These are phyloP conservation scores for Ascochyta viciae-villosae DNA, from an alignment of 2,329 filamentous ascomycete species.

Conservation along the genomic window DNA sequence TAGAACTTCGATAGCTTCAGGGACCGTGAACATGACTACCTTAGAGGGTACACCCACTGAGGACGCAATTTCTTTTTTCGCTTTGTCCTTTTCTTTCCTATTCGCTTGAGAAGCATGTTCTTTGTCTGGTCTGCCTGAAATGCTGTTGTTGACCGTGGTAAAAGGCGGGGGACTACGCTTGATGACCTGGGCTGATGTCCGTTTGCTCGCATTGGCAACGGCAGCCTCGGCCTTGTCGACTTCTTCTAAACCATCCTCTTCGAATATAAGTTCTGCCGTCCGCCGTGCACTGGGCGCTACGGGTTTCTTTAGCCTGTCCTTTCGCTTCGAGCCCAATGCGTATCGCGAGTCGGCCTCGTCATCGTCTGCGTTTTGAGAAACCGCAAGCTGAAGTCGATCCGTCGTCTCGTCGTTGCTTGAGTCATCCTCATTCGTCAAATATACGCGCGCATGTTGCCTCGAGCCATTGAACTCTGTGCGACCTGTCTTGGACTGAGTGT, in stretches of 20 bases:
- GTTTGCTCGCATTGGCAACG: background rate
- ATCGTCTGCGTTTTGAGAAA: slow-evolving; percentile 4
- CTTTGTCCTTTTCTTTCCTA: background rate
- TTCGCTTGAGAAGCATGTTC: background rate
- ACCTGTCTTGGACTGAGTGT: background rate
- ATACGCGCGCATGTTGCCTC: background rate
- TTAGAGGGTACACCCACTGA: background rate
- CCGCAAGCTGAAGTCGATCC: background rate
- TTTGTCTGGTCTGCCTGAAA: background rate
- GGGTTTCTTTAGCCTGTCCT: background rate
- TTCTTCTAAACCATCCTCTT: slow-evolving; percentile 12
- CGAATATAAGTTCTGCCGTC: slow-evolving; percentile 12
- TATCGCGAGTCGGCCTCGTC: slow-evolving; percentile 15
- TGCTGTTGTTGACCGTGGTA: background rate
- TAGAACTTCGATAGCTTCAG: slow-evolving; percentile 18
- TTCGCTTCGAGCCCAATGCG: slow-evolving; percentile 4
- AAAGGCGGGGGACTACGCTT: background rate
- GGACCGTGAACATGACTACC: slow-evolving; percentile 21
- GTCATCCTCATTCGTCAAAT: background rate
- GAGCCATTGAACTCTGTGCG: background rate
- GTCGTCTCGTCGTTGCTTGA: slow-evolving; percentile 4
- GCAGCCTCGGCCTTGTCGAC: slow-evolving; percentile 9
- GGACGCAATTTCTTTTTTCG: background rate
- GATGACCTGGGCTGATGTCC: background rate
- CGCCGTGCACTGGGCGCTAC: background rate